Conservation (phyloP, 257 asterid genomes). For the Striga asiatica region DNA sequence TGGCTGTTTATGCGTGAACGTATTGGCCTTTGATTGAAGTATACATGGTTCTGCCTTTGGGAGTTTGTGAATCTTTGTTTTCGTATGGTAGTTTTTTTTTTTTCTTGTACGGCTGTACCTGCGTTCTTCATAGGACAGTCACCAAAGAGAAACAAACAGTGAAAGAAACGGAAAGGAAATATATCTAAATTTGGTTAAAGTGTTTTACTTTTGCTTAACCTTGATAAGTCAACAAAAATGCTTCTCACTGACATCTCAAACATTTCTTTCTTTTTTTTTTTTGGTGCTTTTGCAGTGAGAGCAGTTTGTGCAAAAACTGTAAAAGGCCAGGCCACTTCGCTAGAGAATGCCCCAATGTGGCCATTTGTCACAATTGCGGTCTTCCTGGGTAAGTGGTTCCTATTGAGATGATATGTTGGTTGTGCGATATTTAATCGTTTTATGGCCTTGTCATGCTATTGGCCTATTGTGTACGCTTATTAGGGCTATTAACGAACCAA, state of each 20-base stretch:
- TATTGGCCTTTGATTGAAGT: not conserved
- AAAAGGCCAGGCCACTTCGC: constrained; percentile 96
- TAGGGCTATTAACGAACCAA: no score
- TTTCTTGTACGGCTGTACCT: no score
- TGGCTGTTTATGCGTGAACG: not conserved
- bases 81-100: not conserved
- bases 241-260: constrained; percentile 1
- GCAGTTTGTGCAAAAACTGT: constrained; percentile 84
- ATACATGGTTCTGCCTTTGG: constrained; percentile 2
- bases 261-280: constrained; percentile 1
- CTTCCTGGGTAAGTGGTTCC: constrained; percentile 81
- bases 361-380: constrained; percentile 94
- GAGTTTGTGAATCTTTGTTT: not conserved
- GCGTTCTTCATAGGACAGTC: no score
- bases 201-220: not conserved
- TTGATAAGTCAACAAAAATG: constrained; percentile 3
- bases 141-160: not conserved
- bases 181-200: not conserved
- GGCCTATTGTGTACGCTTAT: no score
- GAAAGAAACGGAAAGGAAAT: not conserved
- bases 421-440: not conserved
- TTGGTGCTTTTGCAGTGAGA: constrained; percentile 47
- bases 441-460: not conserved
- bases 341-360: constrained; percentile 89
- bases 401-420: not conserved